Percentiles rank a stretch among this genome's conserved stretches.
phyloP scores from a whole-genome alignment of 768 basidiomycete species.

The Kwoniella sp. region DNA sequence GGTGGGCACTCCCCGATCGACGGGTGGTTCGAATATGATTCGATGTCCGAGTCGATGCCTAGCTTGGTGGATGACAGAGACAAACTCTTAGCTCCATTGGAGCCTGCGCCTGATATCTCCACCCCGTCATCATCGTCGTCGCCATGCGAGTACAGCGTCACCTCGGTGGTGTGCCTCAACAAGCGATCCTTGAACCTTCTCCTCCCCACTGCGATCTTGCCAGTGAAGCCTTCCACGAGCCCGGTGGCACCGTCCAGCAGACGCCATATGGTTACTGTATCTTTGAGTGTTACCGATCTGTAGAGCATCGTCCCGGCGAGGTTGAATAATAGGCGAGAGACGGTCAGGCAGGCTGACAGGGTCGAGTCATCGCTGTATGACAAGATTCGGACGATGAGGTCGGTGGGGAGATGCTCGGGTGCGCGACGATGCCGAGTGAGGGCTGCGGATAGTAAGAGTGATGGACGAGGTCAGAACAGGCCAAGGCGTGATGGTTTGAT shows the following conservation, averaged over 20 bases:
- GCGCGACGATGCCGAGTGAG: slow-evolving; percentile 1
- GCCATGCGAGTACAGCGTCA: slow-evolving; percentile 11
- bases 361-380: slow-evolving; percentile 3
- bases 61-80: slow-evolving; percentile 1
- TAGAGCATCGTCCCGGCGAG: slow-evolving; percentile 19
- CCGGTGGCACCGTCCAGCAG: not conserved
- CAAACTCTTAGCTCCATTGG: not conserved
- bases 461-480: not conserved
- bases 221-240: slow-evolving; percentile 4
- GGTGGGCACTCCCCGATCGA: slow-evolving; percentile 2
- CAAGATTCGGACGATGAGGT: slow-evolving; percentile 17
- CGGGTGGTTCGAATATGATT: not conserved
- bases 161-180: slow-evolving; percentile 3
- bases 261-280: not conserved
- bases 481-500: too few relatives aligned
- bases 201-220: slow-evolving; percentile 7
- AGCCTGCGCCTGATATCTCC: too few relatives aligned
- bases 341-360: slow-evolving; percentile 11
- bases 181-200: slow-evolving; percentile 14
- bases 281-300: not conserved
- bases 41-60: not conserved
- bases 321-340: slow-evolving; percentile 13
- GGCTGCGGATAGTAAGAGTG: slow-evolving; percentile 1
- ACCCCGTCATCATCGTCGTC: slow-evolving; percentile 12
- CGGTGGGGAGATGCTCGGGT: slow-evolving; percentile 11